These are phyloP conservation scores for Aspergillus cejpii DNA, from an alignment of 2,329 filamentous ascomycete species.

Conservation along the genomic window DNA sequence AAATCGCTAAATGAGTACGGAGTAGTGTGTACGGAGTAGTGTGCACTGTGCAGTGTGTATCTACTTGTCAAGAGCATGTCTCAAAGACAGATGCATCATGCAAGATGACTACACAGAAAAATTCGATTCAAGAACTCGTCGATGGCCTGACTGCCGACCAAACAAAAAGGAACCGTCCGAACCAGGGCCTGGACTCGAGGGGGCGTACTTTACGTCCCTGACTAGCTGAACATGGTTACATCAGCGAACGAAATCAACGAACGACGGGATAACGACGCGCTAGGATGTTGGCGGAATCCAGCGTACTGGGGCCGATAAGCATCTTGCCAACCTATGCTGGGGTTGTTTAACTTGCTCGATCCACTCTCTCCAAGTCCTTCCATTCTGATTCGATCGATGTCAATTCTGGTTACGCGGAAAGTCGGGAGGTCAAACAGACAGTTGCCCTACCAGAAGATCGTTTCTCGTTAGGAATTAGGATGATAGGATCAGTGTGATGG, in stretches of 20 bases:
- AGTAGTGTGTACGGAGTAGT: no score
- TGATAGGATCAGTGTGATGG: no score
- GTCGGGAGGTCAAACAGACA: background rate
- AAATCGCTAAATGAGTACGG: no score
- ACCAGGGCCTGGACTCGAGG: background rate
- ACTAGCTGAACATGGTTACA: background rate
- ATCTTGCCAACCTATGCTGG: slow-evolving; percentile 4
- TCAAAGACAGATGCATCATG: background rate
- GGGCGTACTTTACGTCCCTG: background rate
- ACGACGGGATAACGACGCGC: background rate
- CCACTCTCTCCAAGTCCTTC: slow-evolving; percentile 3
- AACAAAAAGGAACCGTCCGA: background rate
- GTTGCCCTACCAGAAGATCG: background rate
- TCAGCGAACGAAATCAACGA: background rate
- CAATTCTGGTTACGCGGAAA: background rate
- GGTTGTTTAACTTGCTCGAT: slow-evolving; percentile 5
- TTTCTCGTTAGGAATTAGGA: background rate
- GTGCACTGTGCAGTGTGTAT: no score
- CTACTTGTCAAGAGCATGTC: no score
- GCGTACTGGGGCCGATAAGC: slow-evolving; percentile 12
- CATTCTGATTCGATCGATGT: background rate
- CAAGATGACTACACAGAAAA: slow-evolving; percentile 1
- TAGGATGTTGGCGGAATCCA: slow-evolving; percentile 4
- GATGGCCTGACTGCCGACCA: background rate
- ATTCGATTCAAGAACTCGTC: background rate